Evolutionary conservation across 352 stramenopile genomes (phyloP).

Genomic region (Thalassiosira ordinaria): DNA sequence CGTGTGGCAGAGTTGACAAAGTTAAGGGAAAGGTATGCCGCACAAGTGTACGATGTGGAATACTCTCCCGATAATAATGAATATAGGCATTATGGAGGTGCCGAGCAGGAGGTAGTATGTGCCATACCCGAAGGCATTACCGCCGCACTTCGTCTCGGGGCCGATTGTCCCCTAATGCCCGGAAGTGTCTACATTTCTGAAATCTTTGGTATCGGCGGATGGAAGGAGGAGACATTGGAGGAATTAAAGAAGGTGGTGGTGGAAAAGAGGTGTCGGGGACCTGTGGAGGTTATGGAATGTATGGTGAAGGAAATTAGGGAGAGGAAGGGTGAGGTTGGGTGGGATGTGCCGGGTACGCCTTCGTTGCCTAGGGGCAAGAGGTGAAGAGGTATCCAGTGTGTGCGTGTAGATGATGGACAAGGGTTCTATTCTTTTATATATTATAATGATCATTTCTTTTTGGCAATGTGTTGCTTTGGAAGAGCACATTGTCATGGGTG

Average conservation of each 20-base stretch:
- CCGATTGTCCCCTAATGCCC: constrained; percentile 58
- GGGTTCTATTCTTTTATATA: no score
- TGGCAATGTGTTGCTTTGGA: constrained; percentile 24
- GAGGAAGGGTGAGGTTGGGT: constrained; percentile 42
- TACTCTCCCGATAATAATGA: neutral
- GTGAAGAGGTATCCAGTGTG: no score
- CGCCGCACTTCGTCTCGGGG: constrained; percentile 57
- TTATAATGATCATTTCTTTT: no score
- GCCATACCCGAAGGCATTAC: constrained; percentile 72
- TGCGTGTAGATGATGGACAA: neutral
- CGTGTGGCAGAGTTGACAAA: constrained; percentile 57
- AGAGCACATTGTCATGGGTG: neutral
- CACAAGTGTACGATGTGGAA: constrained; percentile 56
- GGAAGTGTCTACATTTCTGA: constrained; percentile 66
- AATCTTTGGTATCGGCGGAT: constrained; percentile 75
- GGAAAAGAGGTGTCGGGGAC: constrained; percentile 42
- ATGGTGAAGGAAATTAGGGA: constrained; percentile 62
- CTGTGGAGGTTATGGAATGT: constrained; percentile 58
- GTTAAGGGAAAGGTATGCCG: constrained; percentile 59
- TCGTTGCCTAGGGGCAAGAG: constrained; percentile 43
- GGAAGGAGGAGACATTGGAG: constrained; percentile 56
- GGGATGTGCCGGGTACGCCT: constrained; percentile 61
- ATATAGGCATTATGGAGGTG: constrained; percentile 23
- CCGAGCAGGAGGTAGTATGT: constrained; percentile 72
- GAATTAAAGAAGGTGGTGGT: constrained; percentile 42